Base-by-base conservation (phyloP, 2,329 filamentous ascomycete species). In the Phoma sp. region DNA sequence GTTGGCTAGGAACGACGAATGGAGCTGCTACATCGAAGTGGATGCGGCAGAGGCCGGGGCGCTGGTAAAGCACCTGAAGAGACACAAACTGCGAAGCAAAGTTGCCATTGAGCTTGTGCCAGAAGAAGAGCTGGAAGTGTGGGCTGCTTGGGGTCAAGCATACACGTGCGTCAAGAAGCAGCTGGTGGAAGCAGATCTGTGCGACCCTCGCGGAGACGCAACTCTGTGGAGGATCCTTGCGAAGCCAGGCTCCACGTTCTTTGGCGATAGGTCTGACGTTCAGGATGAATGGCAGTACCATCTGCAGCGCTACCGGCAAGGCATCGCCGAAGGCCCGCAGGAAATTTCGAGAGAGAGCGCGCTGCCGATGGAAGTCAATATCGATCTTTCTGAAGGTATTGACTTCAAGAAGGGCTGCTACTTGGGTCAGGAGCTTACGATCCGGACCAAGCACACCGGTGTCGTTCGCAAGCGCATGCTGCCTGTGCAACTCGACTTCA, bases 371-470 rank as follows among this genome's bases (percentile, higher is more conserved):
- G 93, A 98, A 76, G 88, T 83, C 70, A 97, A 97, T 73, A 83
- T 98, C 72, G 95, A 99, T 75, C 78, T 90, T 55, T 90, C 90
- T 82, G 83, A 85, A 42, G 95, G 86, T 24, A 88, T 99, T 62
- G 91, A 97, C 76, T 99, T 95, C 78, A 86, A 86, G 70, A 99
- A 99, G 78, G 95, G 95, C 7, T 99, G 95, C 77, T 99, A 99
- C 75, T 86, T 98, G 7, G 95, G 95, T 0, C 95, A 99, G 77
- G 95, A 99, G 75, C 83, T 99, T 60, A 98, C 95, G 1, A 96
- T 98, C 61, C 88, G 95, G 37, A 99, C 95, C 1, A 89, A 93
- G 72, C 95, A 99, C 76, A 93, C 89, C 10, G 95, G 95, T 22
- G 91, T 99, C 13, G 91, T 99, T 36, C 83, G 95, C 57, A 96